Conservation (phyloP, 371 early-diverging fungal genomes). For the Mucor plumbeus region DNA sequence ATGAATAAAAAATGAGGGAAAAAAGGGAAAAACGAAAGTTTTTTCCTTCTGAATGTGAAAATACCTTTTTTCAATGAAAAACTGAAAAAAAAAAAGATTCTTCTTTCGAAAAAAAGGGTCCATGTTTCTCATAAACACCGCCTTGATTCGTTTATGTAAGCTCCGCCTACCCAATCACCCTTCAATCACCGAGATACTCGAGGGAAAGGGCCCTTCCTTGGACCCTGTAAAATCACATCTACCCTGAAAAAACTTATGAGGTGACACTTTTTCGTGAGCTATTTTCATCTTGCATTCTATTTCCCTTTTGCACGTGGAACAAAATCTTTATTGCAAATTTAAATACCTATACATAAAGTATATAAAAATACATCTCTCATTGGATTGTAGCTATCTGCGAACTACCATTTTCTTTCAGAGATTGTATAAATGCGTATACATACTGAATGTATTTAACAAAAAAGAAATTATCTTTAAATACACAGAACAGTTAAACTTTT, state of each 20-base stretch:
- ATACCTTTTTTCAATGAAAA: not conserved
- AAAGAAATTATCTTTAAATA: too few relatives aligned
- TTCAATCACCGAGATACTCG: not conserved
- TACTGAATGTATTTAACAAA: too few relatives aligned
- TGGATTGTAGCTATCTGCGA: too few relatives aligned
- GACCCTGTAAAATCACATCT: constrained; percentile 2
- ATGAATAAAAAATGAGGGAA: constrained; percentile 1
- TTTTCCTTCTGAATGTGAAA: not conserved
- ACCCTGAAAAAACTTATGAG: constrained; percentile 4
- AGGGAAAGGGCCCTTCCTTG: constrained; percentile 4
- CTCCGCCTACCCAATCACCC: constrained; percentile 14
- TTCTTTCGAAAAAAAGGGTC: constrained; percentile 27
- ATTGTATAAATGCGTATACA: too few relatives aligned
- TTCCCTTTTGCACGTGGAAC: too few relatives aligned
- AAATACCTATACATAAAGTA: too few relatives aligned
- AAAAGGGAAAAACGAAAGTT: constrained; percentile 10
- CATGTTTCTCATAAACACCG: constrained; percentile 22
- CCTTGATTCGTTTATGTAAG: constrained; percentile 26
- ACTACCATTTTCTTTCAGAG: too few relatives aligned
- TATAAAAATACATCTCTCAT: too few relatives aligned
- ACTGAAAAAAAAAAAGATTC: not conserved
- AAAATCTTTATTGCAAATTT: too few relatives aligned
- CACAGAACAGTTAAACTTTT: too few relatives aligned
- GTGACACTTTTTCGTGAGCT: constrained; percentile 1
- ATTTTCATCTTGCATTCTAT: not conserved